Percentiles rank a stretch among this genome's conserved stretches.
Conservation (phyloP, 1,139 yeast species). For the Suhomyces bribrorum region DNA sequence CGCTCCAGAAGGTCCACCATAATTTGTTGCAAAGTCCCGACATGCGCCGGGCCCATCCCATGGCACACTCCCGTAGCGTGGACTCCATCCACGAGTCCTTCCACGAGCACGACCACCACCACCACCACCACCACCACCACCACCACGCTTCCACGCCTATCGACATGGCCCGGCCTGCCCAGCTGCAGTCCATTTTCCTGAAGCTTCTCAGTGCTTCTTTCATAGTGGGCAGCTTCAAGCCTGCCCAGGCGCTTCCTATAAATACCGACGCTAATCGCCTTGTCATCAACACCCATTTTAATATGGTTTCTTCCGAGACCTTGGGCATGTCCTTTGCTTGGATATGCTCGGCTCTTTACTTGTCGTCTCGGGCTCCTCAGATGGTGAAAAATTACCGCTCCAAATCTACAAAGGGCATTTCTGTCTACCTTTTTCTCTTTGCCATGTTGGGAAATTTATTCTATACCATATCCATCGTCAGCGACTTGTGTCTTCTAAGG, state of each 20-base stretch:
- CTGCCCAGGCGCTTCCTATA: conserved; percentile 4
- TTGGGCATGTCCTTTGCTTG: conserved; percentile 71
- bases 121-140: neutral
- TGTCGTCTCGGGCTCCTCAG: conserved; percentile 90
- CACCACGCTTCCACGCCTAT: conserved; percentile 14
- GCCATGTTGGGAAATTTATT: conserved; percentile 41
- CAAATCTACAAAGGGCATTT: conserved; percentile 39
- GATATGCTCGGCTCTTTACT: conserved; percentile 79
- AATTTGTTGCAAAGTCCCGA: conserved; percentile 21
- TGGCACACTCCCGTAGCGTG: conserved; percentile 1
- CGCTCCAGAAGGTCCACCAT: conserved; percentile 19
- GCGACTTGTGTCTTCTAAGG: conserved; percentile 28
- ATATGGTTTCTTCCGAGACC: conserved; percentile 4
- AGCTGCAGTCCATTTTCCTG: conserved; percentile 7
- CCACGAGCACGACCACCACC: neutral
- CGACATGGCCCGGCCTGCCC: conserved; percentile 6
- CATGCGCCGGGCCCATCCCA: conserved; percentile 13
- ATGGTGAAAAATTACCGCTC: conserved; percentile 43
- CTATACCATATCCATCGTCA: conserved; percentile 35
- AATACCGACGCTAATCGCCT: neutral
- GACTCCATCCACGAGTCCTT: neutral
- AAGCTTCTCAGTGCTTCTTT: conserved; percentile 9
- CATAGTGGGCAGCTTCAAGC: conserved; percentile 8
- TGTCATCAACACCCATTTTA: too few species aligned
- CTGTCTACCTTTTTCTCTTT: conserved; percentile 36